phyloP scores from a whole-genome alignment of 1,284 basidiomycete species.

The Marasmius sp. region DNA sequence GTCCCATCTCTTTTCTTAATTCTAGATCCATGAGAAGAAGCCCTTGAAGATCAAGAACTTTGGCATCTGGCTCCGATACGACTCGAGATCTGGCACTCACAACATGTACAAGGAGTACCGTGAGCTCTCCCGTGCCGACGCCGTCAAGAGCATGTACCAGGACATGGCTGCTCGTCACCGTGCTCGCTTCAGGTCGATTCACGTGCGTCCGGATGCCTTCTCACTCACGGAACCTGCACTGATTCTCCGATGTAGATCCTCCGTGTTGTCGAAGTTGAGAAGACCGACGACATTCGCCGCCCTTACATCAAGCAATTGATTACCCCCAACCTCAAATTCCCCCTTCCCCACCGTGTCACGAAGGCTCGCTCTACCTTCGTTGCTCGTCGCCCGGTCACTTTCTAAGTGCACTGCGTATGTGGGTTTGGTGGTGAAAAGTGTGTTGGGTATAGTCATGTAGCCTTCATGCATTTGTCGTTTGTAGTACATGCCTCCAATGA shows the following conservation, averaged over 20 bases:
- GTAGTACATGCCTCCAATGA: background rate
- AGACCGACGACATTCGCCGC: slow-evolving; percentile 89
- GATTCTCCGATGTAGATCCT: slow-evolving; percentile 63
- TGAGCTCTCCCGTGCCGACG: slow-evolving; percentile 91
- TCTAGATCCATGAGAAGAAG: slow-evolving; percentile 94
- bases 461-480: background rate
- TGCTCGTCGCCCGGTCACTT: slow-evolving; percentile 71
- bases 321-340: slow-evolving; percentile 92
- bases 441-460: background rate
- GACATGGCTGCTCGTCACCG: slow-evolving; percentile 99
- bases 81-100: slow-evolving; percentile 96
- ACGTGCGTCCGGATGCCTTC: slow-evolving; percentile 50
- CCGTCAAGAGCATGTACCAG: slow-evolving; percentile 97
- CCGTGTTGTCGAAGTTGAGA: slow-evolving; percentile 92
- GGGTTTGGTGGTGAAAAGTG: background rate
- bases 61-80: slow-evolving; percentile 99
- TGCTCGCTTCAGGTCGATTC: slow-evolving; percentile 98
- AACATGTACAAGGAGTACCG: slow-evolving; percentile 99
- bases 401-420: slow-evolving; percentile 34
- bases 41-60: slow-evolving; percentile 99
- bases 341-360: slow-evolving; percentile 88
- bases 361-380: slow-evolving; percentile 75
- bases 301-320: slow-evolving; percentile 98
- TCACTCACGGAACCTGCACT: background rate
- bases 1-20: too few species aligned